Conservation (phyloP, 805 yeast species). For the Priceomyces medius region DNA sequence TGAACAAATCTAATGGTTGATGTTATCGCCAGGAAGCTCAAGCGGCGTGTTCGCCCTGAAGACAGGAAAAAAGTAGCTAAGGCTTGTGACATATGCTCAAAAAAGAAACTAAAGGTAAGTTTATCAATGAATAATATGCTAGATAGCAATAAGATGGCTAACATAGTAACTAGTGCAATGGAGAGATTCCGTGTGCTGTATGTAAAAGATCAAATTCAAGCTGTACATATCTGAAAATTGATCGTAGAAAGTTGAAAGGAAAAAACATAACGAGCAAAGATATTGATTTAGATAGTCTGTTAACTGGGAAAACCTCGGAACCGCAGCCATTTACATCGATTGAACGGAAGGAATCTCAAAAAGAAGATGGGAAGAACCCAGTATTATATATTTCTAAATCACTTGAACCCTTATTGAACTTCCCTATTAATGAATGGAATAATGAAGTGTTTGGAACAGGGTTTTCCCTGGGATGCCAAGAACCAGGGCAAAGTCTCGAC, state of each 20-base stretch:
- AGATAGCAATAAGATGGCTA: too few relatives aligned
- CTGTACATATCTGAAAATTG: conserved; percentile 29
- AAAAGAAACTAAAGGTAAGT: conserved; percentile 30
- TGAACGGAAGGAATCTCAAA: background rate
- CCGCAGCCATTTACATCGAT: too few relatives aligned
- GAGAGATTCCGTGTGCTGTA: conserved; percentile 37
- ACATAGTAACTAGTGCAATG: conserved; percentile 16
- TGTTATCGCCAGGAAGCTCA: background rate
- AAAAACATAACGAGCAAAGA: conserved; percentile 1
- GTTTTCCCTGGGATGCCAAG: background rate
- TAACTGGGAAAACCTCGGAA: conserved; percentile 1
- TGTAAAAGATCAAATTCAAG: conserved; percentile 27
- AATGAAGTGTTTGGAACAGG: background rate
- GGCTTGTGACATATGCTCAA: conserved; percentile 49
- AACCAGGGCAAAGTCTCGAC: background rate
- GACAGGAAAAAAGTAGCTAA: conserved; percentile 35
- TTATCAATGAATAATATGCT: conserved; percentile 2
- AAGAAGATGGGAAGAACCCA: background rate
- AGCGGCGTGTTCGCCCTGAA: background rate
- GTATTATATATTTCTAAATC: conserved; percentile 3
- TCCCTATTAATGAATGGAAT: background rate
- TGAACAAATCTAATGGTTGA: too few relatives aligned
- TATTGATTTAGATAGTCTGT: background rate
- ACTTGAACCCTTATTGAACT: conserved; percentile 2
- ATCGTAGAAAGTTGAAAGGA: conserved; percentile 18